A percentile compares a stretch with the other conserved stretches of the same genome.
phyloP scores from a whole-genome alignment of 2,329 filamentous ascomycete genomes.

The Alternaria ventricosa region DNA sequence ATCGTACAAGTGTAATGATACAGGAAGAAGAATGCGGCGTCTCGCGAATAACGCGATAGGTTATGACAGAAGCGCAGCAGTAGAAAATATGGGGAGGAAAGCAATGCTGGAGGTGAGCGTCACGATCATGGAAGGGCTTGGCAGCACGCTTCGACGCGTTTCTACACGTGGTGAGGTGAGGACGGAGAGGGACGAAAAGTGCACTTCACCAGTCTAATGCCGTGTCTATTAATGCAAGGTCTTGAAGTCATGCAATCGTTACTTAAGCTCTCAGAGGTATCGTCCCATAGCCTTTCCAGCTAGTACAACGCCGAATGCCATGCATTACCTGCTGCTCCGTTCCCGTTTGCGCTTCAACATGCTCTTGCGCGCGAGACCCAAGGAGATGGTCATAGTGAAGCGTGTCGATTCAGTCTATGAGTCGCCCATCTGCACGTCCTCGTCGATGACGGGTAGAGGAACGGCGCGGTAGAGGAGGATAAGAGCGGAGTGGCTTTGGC shows the following conservation, averaged over 20 bases:
- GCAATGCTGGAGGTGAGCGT: slow-evolving; percentile 1
- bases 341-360: neutral
- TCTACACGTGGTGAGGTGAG: slow-evolving; percentile 29
- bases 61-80: neutral
- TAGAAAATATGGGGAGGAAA: neutral
- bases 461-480: slow-evolving; percentile 81
- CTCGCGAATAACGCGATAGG: neutral
- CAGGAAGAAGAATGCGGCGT: slow-evolving; percentile 1
- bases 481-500: slow-evolving; percentile 80
- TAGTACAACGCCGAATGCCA: slow-evolving; percentile 40
- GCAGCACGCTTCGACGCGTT: slow-evolving; percentile 23
- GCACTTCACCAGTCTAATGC: neutral
- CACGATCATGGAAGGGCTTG: slow-evolving; percentile 11
- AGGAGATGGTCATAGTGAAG: neutral
- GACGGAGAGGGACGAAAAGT: slow-evolving; percentile 7
- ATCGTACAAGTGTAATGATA: slow-evolving; percentile 1
- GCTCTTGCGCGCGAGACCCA: neutral
- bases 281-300: slow-evolving; percentile 20
- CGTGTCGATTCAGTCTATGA: slow-evolving; percentile 3
- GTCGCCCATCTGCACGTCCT: slow-evolving; percentile 46
- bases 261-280: slow-evolving; percentile 17
- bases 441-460: slow-evolving; percentile 67
- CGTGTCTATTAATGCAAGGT: slow-evolving; percentile 11
- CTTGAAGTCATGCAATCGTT: slow-evolving; percentile 27
- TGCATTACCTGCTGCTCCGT: slow-evolving; percentile 18